Evolutionary conservation across 148 eudicot genomes (phyloP).

Genomic region (Oxyria digyna): DNA sequence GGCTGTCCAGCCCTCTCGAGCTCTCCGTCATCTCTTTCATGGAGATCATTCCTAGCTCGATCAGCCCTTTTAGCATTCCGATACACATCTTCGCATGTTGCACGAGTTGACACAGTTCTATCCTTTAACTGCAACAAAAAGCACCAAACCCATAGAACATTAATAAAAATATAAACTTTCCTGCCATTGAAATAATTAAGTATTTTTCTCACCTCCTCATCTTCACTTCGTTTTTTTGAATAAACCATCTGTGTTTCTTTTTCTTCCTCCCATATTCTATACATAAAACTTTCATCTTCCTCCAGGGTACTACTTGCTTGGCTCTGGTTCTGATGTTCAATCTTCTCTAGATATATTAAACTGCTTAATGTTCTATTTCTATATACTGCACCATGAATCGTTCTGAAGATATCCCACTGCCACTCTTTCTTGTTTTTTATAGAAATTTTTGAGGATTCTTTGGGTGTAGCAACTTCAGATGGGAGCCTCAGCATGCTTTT

Average conservation of each 20-base stretch:
- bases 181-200: background rate
- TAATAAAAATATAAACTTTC: background rate
- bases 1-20: slow-evolving; percentile 99
- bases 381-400: slow-evolving; percentile 19
- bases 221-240: slow-evolving; percentile 58
- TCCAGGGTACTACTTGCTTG: slow-evolving; percentile 20
- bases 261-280: slow-evolving; percentile 74
- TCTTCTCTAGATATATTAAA: slow-evolving; percentile 28
- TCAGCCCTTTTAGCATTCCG: slow-evolving; percentile 66
- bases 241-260: slow-evolving; percentile 30
- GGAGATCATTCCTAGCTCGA: slow-evolving; percentile 52
- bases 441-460: slow-evolving; percentile 45
- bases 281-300: slow-evolving; percentile 34
- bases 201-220: slow-evolving; percentile 57
- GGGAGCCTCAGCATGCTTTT: slow-evolving; percentile 59
- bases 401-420: slow-evolving; percentile 54
- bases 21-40: slow-evolving; percentile 93
- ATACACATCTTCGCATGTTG: slow-evolving; percentile 85
- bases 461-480: slow-evolving; percentile 66
- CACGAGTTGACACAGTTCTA: slow-evolving; percentile 73
- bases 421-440: slow-evolving; percentile 47
- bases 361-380: slow-evolving; percentile 24
- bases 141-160: background rate
- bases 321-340: slow-evolving; percentile 20
- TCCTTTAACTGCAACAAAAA: slow-evolving; percentile 66